Base-by-base conservation (phyloP, 441 rosid genomes). In the Hura crepitans region DNA sequence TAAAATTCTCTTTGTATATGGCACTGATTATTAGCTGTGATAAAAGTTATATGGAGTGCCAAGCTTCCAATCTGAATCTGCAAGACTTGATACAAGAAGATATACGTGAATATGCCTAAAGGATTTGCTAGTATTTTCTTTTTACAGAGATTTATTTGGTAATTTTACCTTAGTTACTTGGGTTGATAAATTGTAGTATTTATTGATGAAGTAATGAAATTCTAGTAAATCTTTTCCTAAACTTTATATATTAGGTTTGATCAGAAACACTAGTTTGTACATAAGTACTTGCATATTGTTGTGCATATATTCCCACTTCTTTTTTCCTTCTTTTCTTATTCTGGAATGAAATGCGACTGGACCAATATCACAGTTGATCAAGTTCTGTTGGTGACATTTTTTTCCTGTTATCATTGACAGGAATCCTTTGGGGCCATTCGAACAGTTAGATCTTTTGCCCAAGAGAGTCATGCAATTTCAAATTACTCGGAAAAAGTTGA, bases 361-460 rank as follows among this genome's bases (percentile, higher is more conserved):
- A 62, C n/a, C 17, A 60, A 59, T 47, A 42, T 6, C 15, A 14
- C 5, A 28, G 22, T 14, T 17, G 18, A 45, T 33, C 30, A 43
- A 15, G 22, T 56, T 57, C 42, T 66, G 18, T 47, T 72, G 25
- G 7, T 43, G n/a, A 23, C 30, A 47, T 14, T 22, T 46, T 39
- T 33, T 45, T 45, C 53, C 47, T 22, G 18, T n/a, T 47, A 51
- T 42, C 67, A 54, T 59, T 70, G 30, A 68, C 75, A 91, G 97
- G 99, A 95, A 84, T 85, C 99, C 69, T 92, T 95, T 80, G 97
- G 99, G 14, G 97, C 99, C 31, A 83, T 92, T 70, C 91, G 97
- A 60, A 95, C 99, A 0, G 99, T 95, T 37, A 85, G 99, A 84
- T 89, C 97, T 75, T 95, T 89, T 78, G 97, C 99, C 13, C 93